These are phyloP conservation scores for Capniomyces stellatus DNA, from an alignment of 371 early-diverging fungal species.

Conservation along the genomic window DNA sequence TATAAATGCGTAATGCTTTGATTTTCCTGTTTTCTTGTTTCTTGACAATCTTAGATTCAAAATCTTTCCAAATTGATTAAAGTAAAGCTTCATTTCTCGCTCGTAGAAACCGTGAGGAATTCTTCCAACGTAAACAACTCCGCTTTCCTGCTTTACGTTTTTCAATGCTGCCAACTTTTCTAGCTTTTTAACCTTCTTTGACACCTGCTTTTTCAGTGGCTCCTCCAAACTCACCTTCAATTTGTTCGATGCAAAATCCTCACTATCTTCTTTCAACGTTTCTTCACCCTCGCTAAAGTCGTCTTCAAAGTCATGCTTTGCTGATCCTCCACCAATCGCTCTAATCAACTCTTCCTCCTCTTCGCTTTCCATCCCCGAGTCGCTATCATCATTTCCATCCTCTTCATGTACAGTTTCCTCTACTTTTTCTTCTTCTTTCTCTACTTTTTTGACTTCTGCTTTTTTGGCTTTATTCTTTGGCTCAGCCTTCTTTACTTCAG, in stretches of 20 bases:
- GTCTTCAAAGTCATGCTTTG: slow-evolving; percentile 4
- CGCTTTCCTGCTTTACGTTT: slow-evolving; percentile 15
- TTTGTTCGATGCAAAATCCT: neutral
- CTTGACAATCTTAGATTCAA: slow-evolving; percentile 59
- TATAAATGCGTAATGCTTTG: slow-evolving; percentile 84
- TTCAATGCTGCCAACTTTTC: neutral
- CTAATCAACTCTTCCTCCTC: slow-evolving; percentile 12
- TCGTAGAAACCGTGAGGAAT: slow-evolving; percentile 96
- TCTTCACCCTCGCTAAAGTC: slow-evolving; percentile 3
- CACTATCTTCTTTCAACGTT: slow-evolving; percentile 8
- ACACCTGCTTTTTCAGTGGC: neutral
- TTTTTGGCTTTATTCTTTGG: slow-evolving; percentile 27
- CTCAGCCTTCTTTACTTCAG: slow-evolving; percentile 8
- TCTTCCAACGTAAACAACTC: slow-evolving; percentile 72
- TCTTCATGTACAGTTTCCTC: neutral
- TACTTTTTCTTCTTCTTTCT: slow-evolving; percentile 23
- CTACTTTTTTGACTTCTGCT: slow-evolving; percentile 21
- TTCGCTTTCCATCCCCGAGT: slow-evolving; percentile 14
- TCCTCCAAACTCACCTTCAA: slow-evolving; percentile 2
- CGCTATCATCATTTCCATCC: slow-evolving; percentile 2
- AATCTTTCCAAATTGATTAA: slow-evolving; percentile 79
- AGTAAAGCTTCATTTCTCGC: slow-evolving; percentile 69
- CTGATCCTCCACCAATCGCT: slow-evolving; percentile 4
- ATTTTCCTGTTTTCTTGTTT: slow-evolving; percentile 72
- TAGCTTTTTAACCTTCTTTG: too few species aligned